Base-by-base conservation (phyloP, 129 eudicot genomes). In the Chrysanthemum makinoi region DNA sequence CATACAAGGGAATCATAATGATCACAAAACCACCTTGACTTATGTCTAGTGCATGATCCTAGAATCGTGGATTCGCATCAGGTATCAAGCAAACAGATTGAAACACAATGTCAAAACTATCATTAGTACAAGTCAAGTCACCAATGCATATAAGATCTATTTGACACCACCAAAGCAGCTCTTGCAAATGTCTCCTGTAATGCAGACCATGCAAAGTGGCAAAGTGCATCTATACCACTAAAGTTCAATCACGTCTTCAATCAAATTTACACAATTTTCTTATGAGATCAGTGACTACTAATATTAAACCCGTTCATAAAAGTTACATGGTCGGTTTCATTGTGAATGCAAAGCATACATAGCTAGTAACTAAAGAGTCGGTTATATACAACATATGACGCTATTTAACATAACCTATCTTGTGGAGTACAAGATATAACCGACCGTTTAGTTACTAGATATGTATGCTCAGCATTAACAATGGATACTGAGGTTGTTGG, bases 221-320 rank as follows among this genome's bases (percentile, higher is more conserved):
- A 33, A 33, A 62, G 53, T 73, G 78, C 48, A 7, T 43, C 26
- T 35, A 19, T 73, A 12, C 63, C 71, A 64, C 71, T 73, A 33
- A 62, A 33, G 78, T 64, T 28, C 16, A 63, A 64, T 63, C 63
- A 35, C 54, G 22, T 50, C 12, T 62, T 72, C 50, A 46, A 46
- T 3, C 58, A 43, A 72, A 28, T 12, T n/a, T 11, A 61, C 77
- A 48, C 30, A 62, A 49, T 60, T 49, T 61, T 30, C 18, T 24
- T 43, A 18, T 47, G 49, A 24, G 19, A 71, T 43, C 10, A 26
- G 46, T 58, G 47, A 15, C 18, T 39, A 52, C 13, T 24, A 18
- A 54, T 5, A 69, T 69, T 30, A 5, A 11, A 53, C 74, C 20
- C 52, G 62, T 51, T 68, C 49, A 50, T 53, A 30, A 70, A 30